Evolutionary conservation across 108 stramenopile species (phyloP), one percentile per base, ranked within the genome.

Genomic region (Schizochytrium sp.): DNA sequence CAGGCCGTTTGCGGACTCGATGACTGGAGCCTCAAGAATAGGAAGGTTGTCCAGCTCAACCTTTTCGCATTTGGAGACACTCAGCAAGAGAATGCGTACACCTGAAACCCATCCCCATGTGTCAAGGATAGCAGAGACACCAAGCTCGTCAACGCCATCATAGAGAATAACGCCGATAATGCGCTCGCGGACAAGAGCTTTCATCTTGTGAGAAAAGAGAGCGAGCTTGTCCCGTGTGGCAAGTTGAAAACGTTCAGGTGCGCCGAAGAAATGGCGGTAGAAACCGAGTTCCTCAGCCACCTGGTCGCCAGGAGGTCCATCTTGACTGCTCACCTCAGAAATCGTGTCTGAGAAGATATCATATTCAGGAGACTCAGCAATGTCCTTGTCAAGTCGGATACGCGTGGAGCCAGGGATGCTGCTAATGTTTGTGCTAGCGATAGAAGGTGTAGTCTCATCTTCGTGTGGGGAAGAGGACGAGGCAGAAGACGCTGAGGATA

Each of bases 221-320:
- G 10, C 28, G 2, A 69, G 44, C 28, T 69, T 69, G 64, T 69
- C 64, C 28, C 15, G 7, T 7, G 64, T 8, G 64, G 42, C 64
- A 15, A 69, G 64, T 7, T 44, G 64, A 2, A 44, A 44, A 44
- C 64, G 64, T 44, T 69, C 12, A 38, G 64, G 64, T 38, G 40
- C 64, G 64, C 64, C 64, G 64, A 69, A 69, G 28, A 13, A 69
- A 44, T 69, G 64, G 64, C 64, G 64, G 64, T 69, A 69, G 28
- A 69, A 69, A 44, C 64, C 64, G 28, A 69, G 64, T 38, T 69
- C 64, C 64, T 69, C 64, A 44, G 64, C 64, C 1, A 69, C 44
- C 42, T 15, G 19, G 64, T 69, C 28, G 12, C 64, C 64, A 38
- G 64, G 64, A 0, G 64, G 64, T 38, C 64, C 64, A 15, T 69